phyloP scores from a whole-genome alignment of 345 rosid species.

The Punica granatum region DNA sequence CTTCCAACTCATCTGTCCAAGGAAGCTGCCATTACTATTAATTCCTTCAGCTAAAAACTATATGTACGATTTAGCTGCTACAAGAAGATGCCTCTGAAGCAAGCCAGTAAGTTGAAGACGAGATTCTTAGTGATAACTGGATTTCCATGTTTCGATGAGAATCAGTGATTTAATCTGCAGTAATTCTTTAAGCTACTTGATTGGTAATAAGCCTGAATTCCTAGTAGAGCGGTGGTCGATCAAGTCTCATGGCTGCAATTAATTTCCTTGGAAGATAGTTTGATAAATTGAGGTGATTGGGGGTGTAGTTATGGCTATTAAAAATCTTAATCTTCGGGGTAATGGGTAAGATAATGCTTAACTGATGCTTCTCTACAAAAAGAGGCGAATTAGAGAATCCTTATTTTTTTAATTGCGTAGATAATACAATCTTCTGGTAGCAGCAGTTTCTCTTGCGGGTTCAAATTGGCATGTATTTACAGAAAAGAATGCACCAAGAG shows the following conservation, averaged over 20 bases:
- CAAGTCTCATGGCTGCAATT: neutral
- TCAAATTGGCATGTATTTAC: neutral
- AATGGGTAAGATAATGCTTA: neutral
- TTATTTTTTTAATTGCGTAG: neutral
- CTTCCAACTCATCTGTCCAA: neutral
- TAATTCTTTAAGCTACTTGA: neutral
- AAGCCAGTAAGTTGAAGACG: neutral
- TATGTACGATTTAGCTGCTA: too few relatives aligned
- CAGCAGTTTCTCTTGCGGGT: neutral
- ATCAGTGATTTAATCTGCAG: neutral
- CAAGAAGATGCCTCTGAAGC: too few relatives aligned
- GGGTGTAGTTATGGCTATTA: neutral
- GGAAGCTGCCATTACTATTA: neutral
- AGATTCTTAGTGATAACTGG: neutral
- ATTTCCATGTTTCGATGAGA: neutral
- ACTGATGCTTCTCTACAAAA: neutral
- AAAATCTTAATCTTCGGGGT: neutral
- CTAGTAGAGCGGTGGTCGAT: neutral
- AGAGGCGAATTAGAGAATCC: neutral
- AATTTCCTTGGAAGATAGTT: neutral
- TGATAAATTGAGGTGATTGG: neutral
- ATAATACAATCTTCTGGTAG: neutral
- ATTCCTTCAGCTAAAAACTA: too few relatives aligned
- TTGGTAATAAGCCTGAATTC: neutral
- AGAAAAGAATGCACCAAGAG: neutral